Evolutionary conservation across 352 stramenopile species (phyloP), one percentile per base, ranked within the genome.

Genomic region (Phytophthora sp.): DNA sequence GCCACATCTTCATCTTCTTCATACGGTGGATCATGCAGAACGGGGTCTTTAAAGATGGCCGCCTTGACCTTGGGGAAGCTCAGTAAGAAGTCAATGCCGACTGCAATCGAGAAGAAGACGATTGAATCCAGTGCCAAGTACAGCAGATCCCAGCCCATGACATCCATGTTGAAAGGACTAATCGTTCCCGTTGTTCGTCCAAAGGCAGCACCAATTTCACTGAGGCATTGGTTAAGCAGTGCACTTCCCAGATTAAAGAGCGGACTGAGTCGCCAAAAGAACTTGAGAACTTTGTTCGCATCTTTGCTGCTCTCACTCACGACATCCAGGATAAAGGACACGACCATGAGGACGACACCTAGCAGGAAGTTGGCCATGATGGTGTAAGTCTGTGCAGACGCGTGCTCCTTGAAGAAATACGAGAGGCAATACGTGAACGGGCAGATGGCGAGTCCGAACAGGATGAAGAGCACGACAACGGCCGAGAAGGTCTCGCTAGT

Each of bases 201-300:
- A 11, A 75, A 33, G 13, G 23, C 20, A 71, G 45, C 50, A 70
- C 60, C 47, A 31, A 80, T 69, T 39, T 83, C 74, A 29, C 63
- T 71, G 12, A 76, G 53, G 6, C 63, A 67, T 41, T 79, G 56
- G 23, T 72, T 76, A n/a, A 83, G 39, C 24, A 88, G 44, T 1
- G 65, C 73, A 44, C 76, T 76, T 3, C 79, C 79, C 8, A 85
- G 53, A 46, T 71, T 74, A 49, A 79, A 87, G 0, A 85, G 63
- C 16, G 79, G 86, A 15, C 86, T 93, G 9, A 94, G 54, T 1
- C 82, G 73, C 73, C 74, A 95, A n/a, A 95, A 64, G 56, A 90
- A 93, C 30, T 83, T 73, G n/a, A 95, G 72, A 8, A 77, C 74
- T 9, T 66, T 45, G 71, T 91, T 88, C n/a, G 69, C 68, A 7